Evolutionary conservation across 1,139 yeast species (phyloP), one percentile per base, ranked within the genome.

Genomic region (Ogataea hybrid): DNA sequence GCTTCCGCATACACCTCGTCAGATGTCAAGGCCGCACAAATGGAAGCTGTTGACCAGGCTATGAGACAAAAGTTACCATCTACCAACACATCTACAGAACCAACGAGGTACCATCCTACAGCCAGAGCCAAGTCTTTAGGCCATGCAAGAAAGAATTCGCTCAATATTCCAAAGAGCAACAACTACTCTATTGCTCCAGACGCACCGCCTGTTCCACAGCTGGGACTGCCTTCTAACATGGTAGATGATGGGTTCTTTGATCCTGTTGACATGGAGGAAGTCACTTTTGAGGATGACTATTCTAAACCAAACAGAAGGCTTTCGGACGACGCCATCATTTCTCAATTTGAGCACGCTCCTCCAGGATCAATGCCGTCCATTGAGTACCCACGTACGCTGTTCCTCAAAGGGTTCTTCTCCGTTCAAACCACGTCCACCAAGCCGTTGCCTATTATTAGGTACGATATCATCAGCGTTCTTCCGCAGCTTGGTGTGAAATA

Each of bases 361-460:
- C 78, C 83, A 2, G 85, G 85, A 39, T 69, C 85, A 12, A 89
- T 90, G 97, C 96, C 95, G 21, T 88, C 96, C 0, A 89, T 90
- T 60, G 96, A 89, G 59, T 87, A 81, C 59, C 96, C 96, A 50
- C 85, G 85, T 65, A 90, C 96, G 3, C 76, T 90, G 51, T 89
- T 89, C 68, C 75, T 92, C 62, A 89, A 90, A 63, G 97, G 97
- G 1, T 89, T 92, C 58, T 92, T 92, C 68, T 83, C 94, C 49
- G 97, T 90, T 34, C 97, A 89, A 65, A 86, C 96, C 1, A 92
- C 98, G 0, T 88, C 97, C 2, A 87, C 96, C 5, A 89, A 89
- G 56, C 90, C 96, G 17, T 71, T 92, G 44, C 92, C 95, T 8
- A 87, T 86, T 48, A 90, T 92, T 45, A 79, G 97, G 46, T 80